Evolutionary conservation across 106 monocot species (phyloP).

Genomic region (Allium fistulosum): DNA sequence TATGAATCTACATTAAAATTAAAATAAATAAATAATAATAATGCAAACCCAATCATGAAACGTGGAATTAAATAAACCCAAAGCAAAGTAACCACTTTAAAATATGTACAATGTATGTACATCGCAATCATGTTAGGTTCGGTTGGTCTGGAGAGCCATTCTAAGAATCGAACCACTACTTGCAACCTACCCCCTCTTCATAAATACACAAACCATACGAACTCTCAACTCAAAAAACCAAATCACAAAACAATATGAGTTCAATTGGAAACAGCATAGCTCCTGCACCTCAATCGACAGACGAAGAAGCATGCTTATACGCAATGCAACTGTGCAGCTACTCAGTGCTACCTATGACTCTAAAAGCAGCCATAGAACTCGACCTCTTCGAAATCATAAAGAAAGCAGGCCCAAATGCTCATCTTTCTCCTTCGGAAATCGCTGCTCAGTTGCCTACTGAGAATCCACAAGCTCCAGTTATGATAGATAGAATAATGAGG

Average conservation of each 20-base stretch:
- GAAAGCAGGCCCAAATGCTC: conserved; percentile 13
- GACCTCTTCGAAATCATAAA: conserved; percentile 18
- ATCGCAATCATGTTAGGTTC: too few species aligned
- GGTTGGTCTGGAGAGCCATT: too few species aligned
- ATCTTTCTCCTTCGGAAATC: conserved; percentile 37
- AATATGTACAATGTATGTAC: too few species aligned
- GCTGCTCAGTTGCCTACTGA: conserved; percentile 21
- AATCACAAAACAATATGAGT: not conserved
- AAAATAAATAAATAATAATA: too few species aligned
- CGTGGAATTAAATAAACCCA: too few species aligned
- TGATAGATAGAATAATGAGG: conserved; percentile 43
- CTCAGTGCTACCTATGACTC: conserved; percentile 20
- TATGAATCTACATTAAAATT: too few species aligned
- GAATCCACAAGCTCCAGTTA: conserved; percentile 16
- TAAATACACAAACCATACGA: too few species aligned
- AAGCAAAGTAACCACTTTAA: too few species aligned
- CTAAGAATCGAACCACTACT: too few species aligned
- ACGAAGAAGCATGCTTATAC: conserved; percentile 12
- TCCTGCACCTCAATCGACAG: conserved; percentile 4
- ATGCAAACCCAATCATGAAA: too few species aligned
- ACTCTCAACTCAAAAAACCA: too few species aligned
- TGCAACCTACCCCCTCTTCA: too few species aligned
- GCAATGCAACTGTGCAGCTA: conserved; percentile 11
- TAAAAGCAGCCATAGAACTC: conserved; percentile 18
- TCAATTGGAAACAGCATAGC: not conserved